Evolutionary conservation across 1,139 yeast species (phyloP).

Genomic region (Suhomyces taliae): DNA sequence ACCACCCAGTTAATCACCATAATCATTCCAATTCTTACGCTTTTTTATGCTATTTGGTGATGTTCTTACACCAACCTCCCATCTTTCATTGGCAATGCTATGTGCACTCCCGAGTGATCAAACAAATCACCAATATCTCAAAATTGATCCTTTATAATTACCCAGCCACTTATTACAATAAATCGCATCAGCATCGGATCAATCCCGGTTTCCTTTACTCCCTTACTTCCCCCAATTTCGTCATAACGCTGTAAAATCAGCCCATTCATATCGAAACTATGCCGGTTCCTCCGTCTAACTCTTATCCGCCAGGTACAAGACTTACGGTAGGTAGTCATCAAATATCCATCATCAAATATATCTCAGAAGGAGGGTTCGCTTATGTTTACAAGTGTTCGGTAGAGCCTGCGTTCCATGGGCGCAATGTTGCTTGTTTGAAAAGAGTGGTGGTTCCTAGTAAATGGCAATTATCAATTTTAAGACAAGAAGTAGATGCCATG

Average conservation of each 20-base stretch:
- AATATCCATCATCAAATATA: slow-evolving; percentile 56
- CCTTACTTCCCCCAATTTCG: background rate
- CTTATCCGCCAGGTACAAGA: slow-evolving; percentile 60
- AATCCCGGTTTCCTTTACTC: background rate
- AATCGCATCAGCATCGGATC: background rate
- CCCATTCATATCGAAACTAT: slow-evolving; percentile 10
- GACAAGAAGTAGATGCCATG: slow-evolving; percentile 86
- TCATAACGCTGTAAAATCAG: background rate
- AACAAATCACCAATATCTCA: background rate
- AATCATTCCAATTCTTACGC: background rate
- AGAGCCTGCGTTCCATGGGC: slow-evolving; percentile 49
- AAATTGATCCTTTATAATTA: background rate
- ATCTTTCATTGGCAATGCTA: background rate
- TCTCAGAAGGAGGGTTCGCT: slow-evolving; percentile 76
- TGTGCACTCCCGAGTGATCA: slow-evolving; percentile 1
- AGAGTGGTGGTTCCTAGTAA: slow-evolving; percentile 76
- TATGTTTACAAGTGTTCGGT: slow-evolving; percentile 68
- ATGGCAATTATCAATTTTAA: slow-evolving; percentile 60
- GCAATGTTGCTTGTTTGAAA: slow-evolving; percentile 64
- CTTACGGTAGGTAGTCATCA: slow-evolving; percentile 66
- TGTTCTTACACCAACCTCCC: background rate
- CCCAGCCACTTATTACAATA: background rate
- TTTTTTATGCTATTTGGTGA: background rate
- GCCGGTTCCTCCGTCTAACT: slow-evolving; percentile 50
- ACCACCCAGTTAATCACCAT: too few species aligned